Evolutionary conservation across 1,139 yeast genomes (phyloP).

Genomic region (Zygosaccharomyces sapae): DNA sequence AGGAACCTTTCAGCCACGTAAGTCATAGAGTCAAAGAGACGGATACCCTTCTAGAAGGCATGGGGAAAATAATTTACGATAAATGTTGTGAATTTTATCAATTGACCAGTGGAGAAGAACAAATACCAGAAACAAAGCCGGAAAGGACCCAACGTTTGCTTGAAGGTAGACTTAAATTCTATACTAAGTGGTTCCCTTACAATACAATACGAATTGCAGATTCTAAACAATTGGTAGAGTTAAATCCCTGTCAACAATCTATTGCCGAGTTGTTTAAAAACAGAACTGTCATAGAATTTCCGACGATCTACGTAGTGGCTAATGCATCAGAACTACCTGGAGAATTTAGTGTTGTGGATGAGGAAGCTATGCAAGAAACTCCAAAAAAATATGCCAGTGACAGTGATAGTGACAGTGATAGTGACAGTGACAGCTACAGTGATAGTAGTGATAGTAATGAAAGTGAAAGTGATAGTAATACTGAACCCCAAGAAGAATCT

Average conservation of each 20-base stretch:
- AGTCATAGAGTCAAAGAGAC: conserved; percentile 46
- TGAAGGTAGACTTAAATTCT: conserved; percentile 23
- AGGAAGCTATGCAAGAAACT: conserved; percentile 2
- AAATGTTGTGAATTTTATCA: conserved; percentile 25
- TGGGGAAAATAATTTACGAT: conserved; percentile 30
- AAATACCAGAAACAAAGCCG: conserved; percentile 17
- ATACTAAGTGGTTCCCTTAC: conserved; percentile 31
- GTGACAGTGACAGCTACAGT: neutral
- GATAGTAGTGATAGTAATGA: neutral
- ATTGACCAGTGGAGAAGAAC: conserved; percentile 8
- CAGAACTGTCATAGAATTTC: conserved; percentile 68
- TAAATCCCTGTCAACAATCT: conserved; percentile 22
- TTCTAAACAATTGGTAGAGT: conserved; percentile 26
- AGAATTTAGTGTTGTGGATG: conserved; percentile 17
- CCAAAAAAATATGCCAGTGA: neutral
- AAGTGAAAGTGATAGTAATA: conserved; percentile 4
- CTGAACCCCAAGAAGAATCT: conserved; percentile 16
- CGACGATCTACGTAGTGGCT: conserved; percentile 54
- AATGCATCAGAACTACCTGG: conserved; percentile 19
- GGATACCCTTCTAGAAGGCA: conserved; percentile 24
- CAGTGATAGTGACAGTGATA: neutral
- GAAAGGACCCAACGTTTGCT: conserved; percentile 20
- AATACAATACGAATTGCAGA: conserved; percentile 25
- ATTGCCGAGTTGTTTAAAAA: conserved; percentile 49
- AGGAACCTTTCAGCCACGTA: conserved; percentile 36